Base-by-base conservation (phyloP, 2,329 filamentous ascomycete genomes). In the Pseudogymnoascus sp. region DNA sequence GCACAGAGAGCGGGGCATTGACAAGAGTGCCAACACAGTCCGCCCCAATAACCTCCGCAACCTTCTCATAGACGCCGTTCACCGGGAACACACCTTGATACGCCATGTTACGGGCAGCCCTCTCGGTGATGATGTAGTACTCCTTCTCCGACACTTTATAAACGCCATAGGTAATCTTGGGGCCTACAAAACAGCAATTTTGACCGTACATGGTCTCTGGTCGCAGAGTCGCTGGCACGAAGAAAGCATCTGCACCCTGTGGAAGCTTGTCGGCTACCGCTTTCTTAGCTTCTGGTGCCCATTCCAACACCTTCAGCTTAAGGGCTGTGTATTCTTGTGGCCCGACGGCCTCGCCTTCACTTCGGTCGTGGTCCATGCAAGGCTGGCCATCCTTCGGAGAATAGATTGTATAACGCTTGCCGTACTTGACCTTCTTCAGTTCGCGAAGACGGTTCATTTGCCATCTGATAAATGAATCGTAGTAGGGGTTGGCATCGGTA, bases 191-290 rank as follows among this genome's bases (percentile, higher is more conserved):
- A 75, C 92, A 96, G 78, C 91, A 95, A 3, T 87, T 95, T 76
- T 97, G 94, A 41, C 95, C 95, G 73, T 97, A 99, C 93, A 99
- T 97, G 36, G 94, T 99, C 80, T 99, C 94, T 2, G 94, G 91
- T 65, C 94, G 84, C 65, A 99, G 83, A 62, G 94, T 97, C 14
- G 94, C 94, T 11, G 94, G 90, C 11, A 97, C 85, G 70, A 97
- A 89, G 79, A 88, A 97, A 62, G 97, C 88, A 65, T 89, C 89
- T 52, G 90, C 88, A 66, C 84, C 86, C 36, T 86, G 82, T 5
- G 93, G 90, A 3, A 97, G 78, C 78, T 93, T 94, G 67, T 84
- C 87, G 73, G 88, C 83, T 63, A 97, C 77, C 61, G 84, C 78
- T 67, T 88, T 84, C 66, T 85, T 84, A 23, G 91, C 89, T 66